Base-by-base conservation (phyloP, 768 basidiomycete species). In the Collybiopsis luxurians region DNA sequence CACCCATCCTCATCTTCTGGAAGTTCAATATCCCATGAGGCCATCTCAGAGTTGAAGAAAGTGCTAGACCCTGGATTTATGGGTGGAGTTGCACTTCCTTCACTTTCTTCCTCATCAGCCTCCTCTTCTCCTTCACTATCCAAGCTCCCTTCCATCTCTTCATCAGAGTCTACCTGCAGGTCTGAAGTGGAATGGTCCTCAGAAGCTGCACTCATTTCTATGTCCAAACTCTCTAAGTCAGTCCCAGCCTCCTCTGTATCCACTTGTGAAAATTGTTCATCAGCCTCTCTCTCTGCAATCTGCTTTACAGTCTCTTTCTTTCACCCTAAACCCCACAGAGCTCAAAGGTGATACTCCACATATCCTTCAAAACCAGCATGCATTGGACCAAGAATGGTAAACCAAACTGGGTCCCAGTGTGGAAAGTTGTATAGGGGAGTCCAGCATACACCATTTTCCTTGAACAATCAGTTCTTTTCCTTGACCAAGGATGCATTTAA, bases 291-390 rank as follows among this genome's bases (percentile, higher is more conserved):
- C 52, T 60, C 52, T 45, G 36, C 55, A 0, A 53, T 15, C 24
- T 50, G 27, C 24, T 59, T 56, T 11, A 43, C 17, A 11, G 10
- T 38, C 23, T 44, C 56, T 43, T 51, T 34, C 27, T 28, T 59
- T 10, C 56, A 46, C 12, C 58, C 64, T 47, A 63, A 31, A 2
- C 62, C 63, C 65, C 64, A 66, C 23, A 57, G 17, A 12, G 12
- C 12, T 7, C 59, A 52, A 0, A 63, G 45, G 2, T 67, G 62
- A 30, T 52, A 40, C 27, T 55, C 17, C 1, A 66, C 31, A 30
- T 59, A 7, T 3, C 65, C 62, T 51, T 64, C 61, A 3, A 63
- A 49, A 55, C 48, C 56, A 43, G 61, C 62, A 52, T 66, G 66
- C 62, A 67, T 56, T 43, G 47, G 55, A 2, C 63, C 65, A 1